Evolutionary conservation across 306 rosid genomes (phyloP), one percentile per base, ranked within the genome.

Genomic region (Cucurbita ficifolia): DNA sequence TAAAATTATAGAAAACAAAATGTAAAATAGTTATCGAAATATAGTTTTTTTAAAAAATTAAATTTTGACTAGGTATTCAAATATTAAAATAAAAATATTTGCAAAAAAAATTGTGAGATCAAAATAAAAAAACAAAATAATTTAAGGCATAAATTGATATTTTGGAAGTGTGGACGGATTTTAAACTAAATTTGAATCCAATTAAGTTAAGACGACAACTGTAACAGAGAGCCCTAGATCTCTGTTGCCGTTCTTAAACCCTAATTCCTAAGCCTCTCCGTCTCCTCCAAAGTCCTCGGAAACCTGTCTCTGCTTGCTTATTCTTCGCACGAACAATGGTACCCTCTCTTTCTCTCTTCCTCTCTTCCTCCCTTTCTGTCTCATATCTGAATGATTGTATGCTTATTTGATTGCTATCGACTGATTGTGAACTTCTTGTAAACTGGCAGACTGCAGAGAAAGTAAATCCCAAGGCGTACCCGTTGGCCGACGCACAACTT

Each of bases 381-480:
- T 64, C 8, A 11, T 11, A 45, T 45, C 40, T 21, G 11, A 13
- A 10, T 67, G 54, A 58, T 12, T 0, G 9, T 57, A 21, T 10
- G 24, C 2, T 53, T 7, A 18, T 55, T 24, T 6, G 46, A 60
- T 60, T 75, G 24, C 1, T 6, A 7, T 16, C 11, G 48, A 1
- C 12, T 33, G 8, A 40, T 42, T 61, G 68, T 36, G 40, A 61
- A 0, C 18, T 62, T 46, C 5, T 51, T 46, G 45, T 63, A 17
- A 71, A 11, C 40, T 38, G 35, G 84, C 87, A 90, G 93, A 85
- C 93, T 1, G 96, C 83, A 76, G 98, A 90, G 63, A 80, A 86
- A 76, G 96, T 88, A 60, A 90, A 90, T 78, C 89, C 98, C 3
- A 93, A 93, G 55, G 97, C 94, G 0, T 93, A 93, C 63, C 98